A percentile compares a stretch with the other conserved stretches of the same genome.
These are phyloP conservation scores for Pseudopyrenochaeta lycopersici DNA, from an alignment of 2,329 filamentous ascomycete species.

Conservation along the genomic window DNA sequence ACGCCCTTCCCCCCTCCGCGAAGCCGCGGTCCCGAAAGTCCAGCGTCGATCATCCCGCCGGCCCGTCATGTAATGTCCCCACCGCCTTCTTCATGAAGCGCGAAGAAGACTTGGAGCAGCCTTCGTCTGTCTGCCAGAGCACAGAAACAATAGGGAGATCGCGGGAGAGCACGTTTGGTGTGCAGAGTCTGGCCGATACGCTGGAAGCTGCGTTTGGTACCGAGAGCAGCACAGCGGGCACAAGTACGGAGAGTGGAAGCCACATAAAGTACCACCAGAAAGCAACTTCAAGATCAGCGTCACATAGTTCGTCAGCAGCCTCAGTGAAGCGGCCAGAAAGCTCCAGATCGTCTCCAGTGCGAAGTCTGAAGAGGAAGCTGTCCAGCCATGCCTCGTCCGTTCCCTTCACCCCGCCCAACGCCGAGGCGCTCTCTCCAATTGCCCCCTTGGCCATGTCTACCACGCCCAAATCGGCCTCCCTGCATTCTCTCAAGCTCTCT, in stretches of 20 bases:
- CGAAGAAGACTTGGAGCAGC: conserved; percentile 59
- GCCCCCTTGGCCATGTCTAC: conserved; percentile 62
- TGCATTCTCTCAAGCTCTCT: conserved; percentile 66
- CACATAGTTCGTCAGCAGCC: conserved; percentile 29
- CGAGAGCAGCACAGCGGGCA: conserved; percentile 29
- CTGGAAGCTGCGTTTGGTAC: conserved; percentile 54
- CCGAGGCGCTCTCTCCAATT: conserved; percentile 51
- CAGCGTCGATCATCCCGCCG: conserved; percentile 43
- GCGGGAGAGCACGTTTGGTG: conserved; percentile 62
- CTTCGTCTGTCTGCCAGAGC: conserved; percentile 35
- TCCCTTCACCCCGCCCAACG: conserved; percentile 35
- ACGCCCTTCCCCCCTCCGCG: conserved; percentile 39
- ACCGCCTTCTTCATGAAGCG: conserved; percentile 69
- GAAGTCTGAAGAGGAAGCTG: conserved; percentile 30
- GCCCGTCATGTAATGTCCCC: conserved; percentile 51
- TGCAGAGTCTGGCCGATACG: conserved; percentile 66
- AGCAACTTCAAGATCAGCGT: conserved; percentile 26
- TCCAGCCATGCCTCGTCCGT: conserved; percentile 32
- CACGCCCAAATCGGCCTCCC: conserved; percentile 67
- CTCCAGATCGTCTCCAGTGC: conserved; percentile 26
- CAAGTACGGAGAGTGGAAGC: conserved; percentile 34
- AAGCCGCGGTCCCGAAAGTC: conserved; percentile 50
- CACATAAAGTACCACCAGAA: conserved; percentile 44
- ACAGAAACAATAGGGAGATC: conserved; percentile 20
- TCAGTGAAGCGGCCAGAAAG: conserved; percentile 29